Evolutionary conservation across 2,329 filamentous ascomycete genomes (phyloP).

Genomic region (Daldinia eschscholtzii): DNA sequence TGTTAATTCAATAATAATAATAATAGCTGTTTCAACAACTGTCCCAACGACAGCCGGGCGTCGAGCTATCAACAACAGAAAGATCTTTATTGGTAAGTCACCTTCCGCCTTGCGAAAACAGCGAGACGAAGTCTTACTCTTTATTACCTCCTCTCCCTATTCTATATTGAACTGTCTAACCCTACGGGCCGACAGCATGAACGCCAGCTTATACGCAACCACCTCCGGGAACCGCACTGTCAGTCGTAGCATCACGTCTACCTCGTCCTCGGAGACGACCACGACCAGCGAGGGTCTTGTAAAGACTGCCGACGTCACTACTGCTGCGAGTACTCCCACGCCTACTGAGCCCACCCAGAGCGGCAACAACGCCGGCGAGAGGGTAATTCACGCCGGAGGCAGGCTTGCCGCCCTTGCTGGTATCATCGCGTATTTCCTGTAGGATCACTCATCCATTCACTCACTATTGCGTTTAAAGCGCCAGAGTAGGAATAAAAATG

Average conservation of each 20-base stretch:
- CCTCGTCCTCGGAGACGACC: conserved; percentile 15
- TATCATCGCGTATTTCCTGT: conserved; percentile 46
- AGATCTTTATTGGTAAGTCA: conserved; percentile 49
- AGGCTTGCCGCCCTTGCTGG: conserved; percentile 49
- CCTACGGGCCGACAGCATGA: conserved; percentile 41
- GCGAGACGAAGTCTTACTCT: not conserved
- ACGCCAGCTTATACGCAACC: conserved; percentile 49
- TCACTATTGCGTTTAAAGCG: not conserved
- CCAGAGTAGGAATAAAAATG: too few species aligned
- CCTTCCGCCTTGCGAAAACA: not conserved
- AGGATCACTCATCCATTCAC: conserved; percentile 1
- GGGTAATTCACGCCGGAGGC: conserved; percentile 33
- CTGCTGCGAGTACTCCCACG: conserved; percentile 6
- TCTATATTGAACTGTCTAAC: not conserved
- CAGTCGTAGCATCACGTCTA: conserved; percentile 24
- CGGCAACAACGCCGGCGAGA: conserved; percentile 29
- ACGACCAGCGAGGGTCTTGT: conserved; percentile 20
- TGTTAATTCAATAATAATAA: conserved; percentile 8
- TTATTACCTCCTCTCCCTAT: not conserved
- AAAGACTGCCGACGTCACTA: conserved; percentile 25
- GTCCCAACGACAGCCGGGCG: conserved; percentile 61
- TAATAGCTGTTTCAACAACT: conserved; percentile 72
- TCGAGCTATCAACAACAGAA: conserved; percentile 45
- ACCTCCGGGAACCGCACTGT: conserved; percentile 32
- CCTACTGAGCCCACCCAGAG: conserved; percentile 19